Evolutionary conservation across 176 grass and related monocot genomes (phyloP).

Genomic region (Musa beccarii): DNA sequence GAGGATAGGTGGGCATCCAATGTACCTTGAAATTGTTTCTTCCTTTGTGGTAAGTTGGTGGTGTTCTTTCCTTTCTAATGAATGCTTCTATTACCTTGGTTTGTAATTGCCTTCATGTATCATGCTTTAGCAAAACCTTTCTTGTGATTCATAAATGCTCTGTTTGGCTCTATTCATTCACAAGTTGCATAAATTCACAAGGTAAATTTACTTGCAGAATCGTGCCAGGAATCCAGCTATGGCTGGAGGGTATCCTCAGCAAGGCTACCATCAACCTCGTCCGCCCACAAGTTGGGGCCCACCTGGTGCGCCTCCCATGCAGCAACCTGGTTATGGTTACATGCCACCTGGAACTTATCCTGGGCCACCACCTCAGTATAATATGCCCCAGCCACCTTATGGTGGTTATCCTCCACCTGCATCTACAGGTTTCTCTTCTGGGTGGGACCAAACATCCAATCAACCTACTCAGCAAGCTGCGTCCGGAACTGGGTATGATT

Average conservation of each 20-base stretch:
- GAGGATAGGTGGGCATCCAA: slow-evolving; percentile 78
- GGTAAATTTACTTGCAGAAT: slow-evolving; percentile 65
- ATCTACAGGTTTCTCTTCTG: slow-evolving; percentile 28
- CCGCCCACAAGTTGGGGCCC: neutral
- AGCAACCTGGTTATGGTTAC: slow-evolving; percentile 17
- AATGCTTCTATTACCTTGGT: slow-evolving; percentile 10
- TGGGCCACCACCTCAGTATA: slow-evolving; percentile 60
- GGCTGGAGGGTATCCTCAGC: slow-evolving; percentile 80
- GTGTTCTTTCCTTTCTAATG: slow-evolving; percentile 52
- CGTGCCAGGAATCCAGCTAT: slow-evolving; percentile 60
- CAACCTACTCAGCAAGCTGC: slow-evolving; percentile 53
- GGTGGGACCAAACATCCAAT: slow-evolving; percentile 83
- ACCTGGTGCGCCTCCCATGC: neutral
- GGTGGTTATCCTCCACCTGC: slow-evolving; percentile 44
- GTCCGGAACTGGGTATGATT: slow-evolving; percentile 73
- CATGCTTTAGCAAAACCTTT: slow-evolving; percentile 30
- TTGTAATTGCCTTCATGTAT: slow-evolving; percentile 29
- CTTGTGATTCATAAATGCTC: slow-evolving; percentile 22
- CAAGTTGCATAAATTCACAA: slow-evolving; percentile 39
- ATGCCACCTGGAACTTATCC: slow-evolving; percentile 5
- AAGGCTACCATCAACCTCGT: slow-evolving; percentile 16
- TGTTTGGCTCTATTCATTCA: slow-evolving; percentile 21
- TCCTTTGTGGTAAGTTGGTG: slow-evolving; percentile 62
- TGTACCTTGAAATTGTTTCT: slow-evolving; percentile 48
- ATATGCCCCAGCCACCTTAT: slow-evolving; percentile 59